Evolutionary conservation across 768 basidiomycete genomes (phyloP).

Genomic region (Austroboletus eburneus): DNA sequence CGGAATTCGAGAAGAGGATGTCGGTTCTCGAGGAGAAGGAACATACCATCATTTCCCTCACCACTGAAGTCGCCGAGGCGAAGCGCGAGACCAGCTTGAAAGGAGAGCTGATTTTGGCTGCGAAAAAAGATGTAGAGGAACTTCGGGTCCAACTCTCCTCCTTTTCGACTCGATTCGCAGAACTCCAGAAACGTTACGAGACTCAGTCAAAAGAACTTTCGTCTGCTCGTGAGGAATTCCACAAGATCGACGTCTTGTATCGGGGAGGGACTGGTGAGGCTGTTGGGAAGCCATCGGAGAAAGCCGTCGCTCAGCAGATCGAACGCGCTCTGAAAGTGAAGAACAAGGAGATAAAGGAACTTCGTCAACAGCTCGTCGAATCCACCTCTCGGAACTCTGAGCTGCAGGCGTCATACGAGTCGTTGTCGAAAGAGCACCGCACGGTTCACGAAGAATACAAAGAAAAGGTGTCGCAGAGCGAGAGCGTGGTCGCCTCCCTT

Average conservation of each 20-base stretch:
- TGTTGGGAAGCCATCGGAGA: no score
- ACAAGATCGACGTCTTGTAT: background rate
- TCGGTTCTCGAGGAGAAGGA: background rate
- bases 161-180: background rate
- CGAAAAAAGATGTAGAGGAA: background rate
- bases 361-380: background rate
- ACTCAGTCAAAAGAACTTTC: slow-evolving; percentile 2
- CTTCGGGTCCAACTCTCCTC: background rate
- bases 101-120: background rate
- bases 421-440: background rate
- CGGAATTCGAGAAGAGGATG: background rate
- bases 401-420: slow-evolving; percentile 3
- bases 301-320: background rate
- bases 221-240: background rate
- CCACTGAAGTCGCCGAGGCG: background rate
- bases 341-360: slow-evolving; percentile 1
- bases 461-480: slow-evolving; percentile 1
- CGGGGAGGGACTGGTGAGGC: background rate
- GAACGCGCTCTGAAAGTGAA: background rate
- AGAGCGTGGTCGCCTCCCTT: background rate
- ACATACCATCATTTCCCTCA: background rate
- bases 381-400: slow-evolving; percentile 1
- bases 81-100: background rate
- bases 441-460: background rate
- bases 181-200: background rate